Evolutionary conservation across 2,329 filamentous ascomycete genomes (phyloP), one percentile per base, ranked within the genome.

Genomic region (Shiraia bambusicola): DNA sequence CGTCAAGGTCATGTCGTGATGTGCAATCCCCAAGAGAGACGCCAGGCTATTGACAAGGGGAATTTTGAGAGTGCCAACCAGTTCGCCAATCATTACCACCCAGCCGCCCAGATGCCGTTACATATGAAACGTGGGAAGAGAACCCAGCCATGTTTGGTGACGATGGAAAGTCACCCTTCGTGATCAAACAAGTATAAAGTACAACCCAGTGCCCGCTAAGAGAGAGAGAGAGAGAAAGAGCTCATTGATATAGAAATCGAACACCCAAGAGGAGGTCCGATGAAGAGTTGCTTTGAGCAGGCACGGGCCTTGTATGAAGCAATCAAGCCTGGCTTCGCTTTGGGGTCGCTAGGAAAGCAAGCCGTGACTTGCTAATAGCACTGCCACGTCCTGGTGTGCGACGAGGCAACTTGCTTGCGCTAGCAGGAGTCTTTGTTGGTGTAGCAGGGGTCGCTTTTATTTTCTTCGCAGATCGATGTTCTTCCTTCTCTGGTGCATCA

Each of bases 261-360:
- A 26, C 4, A 22, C 15, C n/a, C n/a, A 29, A 22, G 14, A 5
- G 27, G 25, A 4, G 8, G 19, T 22, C 19, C 19, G 19, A 5
- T 22, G 19, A 22, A 22, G 8, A 8, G 19, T 22, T 22, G 19
- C 19, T 22, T 8, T 8, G 19, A 22, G 19, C 19, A 22, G 8
- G 19, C 8, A 22, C 8, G 19, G 19, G 8, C 19, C 4, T 22
- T 4, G 8, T 4, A 8, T 5, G 8, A 22, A 22, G 19, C 19
- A 19, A 26, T 53, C 29, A 66, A 35, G 51, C 52, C 39, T 59
- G 66, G 46, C 35, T 51, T 25, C 64, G 63, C 59, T 69, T 71
- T 3, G 69, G 69, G 10, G 64, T 69, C 15, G 69, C 63, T 10
- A 71, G 53, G 38, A 68, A 63, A 27, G 61, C 63, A 34, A 71